Base-by-base conservation (phyloP, 805 yeast species). In the Yarrowia osloensis region DNA sequence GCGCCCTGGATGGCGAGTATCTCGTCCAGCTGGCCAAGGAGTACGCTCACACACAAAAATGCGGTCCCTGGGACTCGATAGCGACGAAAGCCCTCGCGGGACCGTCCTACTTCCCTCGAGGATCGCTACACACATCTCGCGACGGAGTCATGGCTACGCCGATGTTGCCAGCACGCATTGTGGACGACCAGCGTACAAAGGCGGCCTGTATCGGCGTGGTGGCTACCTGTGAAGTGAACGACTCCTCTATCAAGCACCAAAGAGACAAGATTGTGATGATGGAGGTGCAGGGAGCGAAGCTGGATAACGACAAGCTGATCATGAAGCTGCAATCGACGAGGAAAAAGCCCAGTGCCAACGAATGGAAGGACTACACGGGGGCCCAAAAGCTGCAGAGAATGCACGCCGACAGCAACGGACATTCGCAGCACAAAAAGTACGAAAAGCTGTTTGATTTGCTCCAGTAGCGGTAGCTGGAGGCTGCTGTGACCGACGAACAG, bases 81-180 rank as follows among this genome's bases (percentile, higher is more conserved):
- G 28, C 37, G 11, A 39, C 49, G 3, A 59, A 67, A 4, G 96
- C 92, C 35, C 84, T 89, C 8, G 96, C 89, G 31, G 97, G 97
- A 7, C 81, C 90, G 68, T 83, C 90, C 1, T 91, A 90, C 72
- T 81, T 80, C 44, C 82, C 88, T 69, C 83, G 81, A 68, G 96
- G 96, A 7, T 83, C 91, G 74, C 78, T 91, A 42, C 74, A 79
- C 68, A 88, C 86, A 74, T 81, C 89, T 4, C 95, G 96, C 24
- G 85, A 87, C 72, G 96, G 97, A 61, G 77, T 86, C 26, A 78
- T 82, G 55, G 76, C 78, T 13, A 84, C 82, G 29, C 78, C 78
- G 65, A 80, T 88, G 47, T 85, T 85, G 21, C 90, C 92, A 17
- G 96, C 94, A 68, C 85, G 97, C 80, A 77, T 85, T 54, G 78